These are phyloP conservation scores for Penicillium sp. DNA, from an alignment of 2,329 filamentous ascomycete genomes.

Conservation along the genomic window DNA sequence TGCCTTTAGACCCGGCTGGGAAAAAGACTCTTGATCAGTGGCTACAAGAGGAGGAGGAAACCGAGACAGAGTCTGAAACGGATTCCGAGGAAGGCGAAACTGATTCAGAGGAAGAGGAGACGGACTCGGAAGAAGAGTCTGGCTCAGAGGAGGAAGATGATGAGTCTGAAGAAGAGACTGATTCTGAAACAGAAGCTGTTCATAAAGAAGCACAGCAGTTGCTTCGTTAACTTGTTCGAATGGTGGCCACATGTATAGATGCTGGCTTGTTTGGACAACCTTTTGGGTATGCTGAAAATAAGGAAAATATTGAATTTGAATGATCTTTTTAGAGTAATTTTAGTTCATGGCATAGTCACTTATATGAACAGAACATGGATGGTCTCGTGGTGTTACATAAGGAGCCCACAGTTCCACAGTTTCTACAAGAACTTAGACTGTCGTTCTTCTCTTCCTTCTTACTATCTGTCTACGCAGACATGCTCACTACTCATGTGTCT, in stretches of 20 bases:
- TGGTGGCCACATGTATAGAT: conserved; percentile 5
- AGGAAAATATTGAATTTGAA: neutral
- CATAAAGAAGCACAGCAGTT: conserved; percentile 23
- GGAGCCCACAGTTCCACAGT: neutral
- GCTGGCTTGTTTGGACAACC: neutral
- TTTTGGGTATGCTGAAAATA: neutral
- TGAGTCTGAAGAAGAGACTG: conserved; percentile 42
- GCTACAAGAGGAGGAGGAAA: conserved; percentile 64
- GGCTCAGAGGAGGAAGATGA: conserved; percentile 43
- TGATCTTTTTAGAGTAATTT: neutral
- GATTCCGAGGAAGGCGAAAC: conserved; percentile 47
- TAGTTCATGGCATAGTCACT: neutral
- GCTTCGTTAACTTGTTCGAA: conserved; percentile 5
- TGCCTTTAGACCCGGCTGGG: conserved; percentile 41
- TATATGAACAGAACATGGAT: neutral
- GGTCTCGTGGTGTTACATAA: neutral
- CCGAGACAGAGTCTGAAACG: conserved; percentile 53
- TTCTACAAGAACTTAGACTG: neutral
- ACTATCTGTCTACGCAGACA: neutral
- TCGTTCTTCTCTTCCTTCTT: neutral
- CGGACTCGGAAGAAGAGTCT: conserved; percentile 47
- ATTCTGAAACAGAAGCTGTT: conserved; percentile 27
- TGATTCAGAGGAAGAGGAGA: conserved; percentile 46
- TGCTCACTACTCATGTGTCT: neutral
- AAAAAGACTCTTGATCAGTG: conserved; percentile 89